Base-by-base conservation (phyloP, 768 basidiomycete species). In the Pleurotus citrinopileatus region DNA sequence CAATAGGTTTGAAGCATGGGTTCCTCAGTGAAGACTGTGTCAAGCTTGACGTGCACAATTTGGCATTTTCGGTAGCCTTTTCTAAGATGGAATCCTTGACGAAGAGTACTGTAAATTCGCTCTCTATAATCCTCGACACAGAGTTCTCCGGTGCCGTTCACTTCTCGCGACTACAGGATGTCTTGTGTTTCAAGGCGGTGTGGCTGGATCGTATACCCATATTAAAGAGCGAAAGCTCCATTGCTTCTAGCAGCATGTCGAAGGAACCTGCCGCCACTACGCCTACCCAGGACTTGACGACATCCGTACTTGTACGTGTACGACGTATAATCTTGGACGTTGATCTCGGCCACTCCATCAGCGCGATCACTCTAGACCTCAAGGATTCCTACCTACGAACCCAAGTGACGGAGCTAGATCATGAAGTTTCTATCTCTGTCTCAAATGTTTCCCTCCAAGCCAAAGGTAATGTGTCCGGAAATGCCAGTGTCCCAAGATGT, bases 141-240 rank as follows among this genome's bases (percentile, higher is more conserved):
- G 88, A 92, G 64, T 81, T 98, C 52, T 74, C 85, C 3, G 91
- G 89, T 0, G 84, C 78, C 4, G 79, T 95, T 36, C 83, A 86
- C 19, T 87, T 98, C 62, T 90, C 91, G 3, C 84, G 94, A 10
- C 70, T 97, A 25, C 94, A 95, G 68, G 94, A 97, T 64, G 84
- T 95, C 51, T 76, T 98, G 17, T 94, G 91, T 67, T 93, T 96
- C 79, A 95, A 95, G 67, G 93, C 94, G 4, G 91, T 96, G 10
- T 96, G 94, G 92, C 67, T 96, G 42, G 93, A 95, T 63, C 84
- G 84, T 32, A 91, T 95, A 23, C 91, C 92, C 0, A 71, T 89
- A 6, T 81, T 94, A 61, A 81, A 82, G 34, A 76, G 70, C 29
- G 68, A 71, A 48, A 58, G 65, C 47, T 59, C 63, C 32, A 23